Conservation (phyloP, 345 rosid genomes). For the Ceriops zippeliana region DNA sequence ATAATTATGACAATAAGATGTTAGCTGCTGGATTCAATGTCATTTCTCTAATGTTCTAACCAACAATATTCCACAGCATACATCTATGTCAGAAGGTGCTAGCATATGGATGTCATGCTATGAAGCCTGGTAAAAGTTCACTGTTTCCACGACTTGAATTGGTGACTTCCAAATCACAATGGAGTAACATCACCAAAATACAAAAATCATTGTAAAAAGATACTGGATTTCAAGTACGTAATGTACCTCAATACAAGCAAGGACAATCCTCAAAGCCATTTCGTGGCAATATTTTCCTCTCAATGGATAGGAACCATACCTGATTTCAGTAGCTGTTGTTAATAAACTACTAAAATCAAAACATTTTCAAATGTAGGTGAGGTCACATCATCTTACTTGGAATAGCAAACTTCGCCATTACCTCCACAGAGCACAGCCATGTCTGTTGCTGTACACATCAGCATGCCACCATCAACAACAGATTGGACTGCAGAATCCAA, state of each 20-base stretch:
- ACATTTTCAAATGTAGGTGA: slow-evolving; percentile 11
- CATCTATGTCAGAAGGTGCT: too few species aligned
- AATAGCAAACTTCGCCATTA: slow-evolving; percentile 98
- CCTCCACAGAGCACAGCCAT: slow-evolving; percentile 99
- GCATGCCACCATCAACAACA: slow-evolving; percentile 90
- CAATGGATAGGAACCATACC: slow-evolving; percentile 93
- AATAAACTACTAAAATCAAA: slow-evolving; percentile 16
- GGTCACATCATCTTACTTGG: slow-evolving; percentile 68
- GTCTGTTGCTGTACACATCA: slow-evolving; percentile 99
- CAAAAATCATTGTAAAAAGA: not conserved
- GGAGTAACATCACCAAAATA: not conserved
- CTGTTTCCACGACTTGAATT: too few species aligned
- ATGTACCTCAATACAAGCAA: slow-evolving; percentile 90
- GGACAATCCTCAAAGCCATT: slow-evolving; percentile 98
- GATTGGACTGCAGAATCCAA: slow-evolving; percentile 96
- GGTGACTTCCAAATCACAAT: too few species aligned
- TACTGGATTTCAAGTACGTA: not conserved
- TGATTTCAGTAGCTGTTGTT: slow-evolving; percentile 29
- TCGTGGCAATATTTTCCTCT: slow-evolving; percentile 98
- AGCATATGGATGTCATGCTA: too few species aligned
- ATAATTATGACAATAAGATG: too few species aligned
- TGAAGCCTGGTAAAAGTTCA: too few species aligned
- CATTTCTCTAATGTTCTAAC: too few species aligned
- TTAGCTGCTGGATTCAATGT: too few species aligned
- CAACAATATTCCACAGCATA: too few species aligned